Evolutionary conservation across 1,139 yeast species (phyloP).

Genomic region (Debaryomycetaceae sp.): DNA sequence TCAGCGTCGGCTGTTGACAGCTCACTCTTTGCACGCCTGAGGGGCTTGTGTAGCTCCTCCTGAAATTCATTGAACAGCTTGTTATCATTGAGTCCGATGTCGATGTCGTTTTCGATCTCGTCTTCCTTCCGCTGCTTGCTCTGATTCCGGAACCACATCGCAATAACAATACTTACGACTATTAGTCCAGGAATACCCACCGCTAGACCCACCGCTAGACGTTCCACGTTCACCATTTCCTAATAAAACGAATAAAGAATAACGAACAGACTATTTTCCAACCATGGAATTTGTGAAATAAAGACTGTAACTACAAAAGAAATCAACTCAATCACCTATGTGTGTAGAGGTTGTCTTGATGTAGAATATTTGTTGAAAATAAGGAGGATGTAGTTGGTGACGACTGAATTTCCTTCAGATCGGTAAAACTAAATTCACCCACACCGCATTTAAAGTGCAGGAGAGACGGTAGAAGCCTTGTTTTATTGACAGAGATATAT

Average conservation of each 20-base stretch:
- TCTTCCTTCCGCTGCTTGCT: constrained; percentile 34
- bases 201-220: constrained; percentile 40
- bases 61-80: constrained; percentile 37
- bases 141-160: constrained; percentile 30
- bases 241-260: background rate
- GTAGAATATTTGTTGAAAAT: background rate
- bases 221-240: constrained; percentile 19
- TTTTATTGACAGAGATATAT: no score
- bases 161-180: constrained; percentile 19
- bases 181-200: constrained; percentile 40
- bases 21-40: constrained; percentile 5
- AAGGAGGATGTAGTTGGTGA: no score
- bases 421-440: background rate
- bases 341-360: background rate
- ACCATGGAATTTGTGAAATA: background rate
- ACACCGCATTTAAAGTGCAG: background rate
- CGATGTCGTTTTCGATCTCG: constrained; percentile 25
- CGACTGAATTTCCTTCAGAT: background rate
- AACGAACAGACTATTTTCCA: background rate
- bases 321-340: background rate
- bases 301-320: background rate
- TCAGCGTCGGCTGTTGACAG: constrained; percentile 3
- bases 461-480: background rate
- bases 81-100: constrained; percentile 37
- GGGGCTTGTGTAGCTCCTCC: constrained; percentile 33